Evolutionary conservation across 1,284 basidiomycete genomes (phyloP).

Genomic region (Ceratobasidium sp.): DNA sequence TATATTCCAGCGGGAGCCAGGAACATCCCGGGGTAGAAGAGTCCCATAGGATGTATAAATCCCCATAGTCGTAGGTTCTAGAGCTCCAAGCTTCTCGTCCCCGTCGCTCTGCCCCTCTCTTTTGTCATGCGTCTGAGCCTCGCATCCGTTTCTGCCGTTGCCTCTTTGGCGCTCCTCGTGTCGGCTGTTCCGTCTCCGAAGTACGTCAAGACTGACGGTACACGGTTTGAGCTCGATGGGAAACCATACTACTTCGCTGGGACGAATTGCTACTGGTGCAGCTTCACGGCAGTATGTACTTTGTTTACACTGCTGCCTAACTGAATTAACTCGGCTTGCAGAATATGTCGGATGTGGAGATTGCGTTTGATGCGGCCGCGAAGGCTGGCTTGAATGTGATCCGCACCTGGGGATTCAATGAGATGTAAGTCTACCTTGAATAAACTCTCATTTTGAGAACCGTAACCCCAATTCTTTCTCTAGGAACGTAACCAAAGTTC

Average conservation of each 20-base stretch:
- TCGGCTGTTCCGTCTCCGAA: constrained; percentile 32
- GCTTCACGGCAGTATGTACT: constrained; percentile 49
- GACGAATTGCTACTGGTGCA: constrained; percentile 68
- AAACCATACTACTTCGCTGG: constrained; percentile 67
- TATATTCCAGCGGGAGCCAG: constrained; percentile 9
- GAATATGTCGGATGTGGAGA: constrained; percentile 48
- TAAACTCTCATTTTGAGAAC: too few relatives aligned
- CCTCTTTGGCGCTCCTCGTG: constrained; percentile 34
- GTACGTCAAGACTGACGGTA: constrained; percentile 38
- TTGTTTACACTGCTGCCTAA: background rate
- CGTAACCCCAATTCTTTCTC: background rate
- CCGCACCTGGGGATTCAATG: constrained; percentile 54
- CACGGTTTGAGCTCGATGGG: constrained; percentile 47
- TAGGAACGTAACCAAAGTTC: constrained; percentile 43
- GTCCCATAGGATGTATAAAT: background rate
- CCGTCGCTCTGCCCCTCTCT: background rate
- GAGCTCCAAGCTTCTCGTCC: constrained; percentile 38
- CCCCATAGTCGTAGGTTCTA: background rate
- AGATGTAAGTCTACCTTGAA: constrained; percentile 22
- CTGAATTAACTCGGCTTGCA: background rate
- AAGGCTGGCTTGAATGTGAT: constrained; percentile 55
- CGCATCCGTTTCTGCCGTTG: constrained; percentile 22
- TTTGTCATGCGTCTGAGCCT: constrained; percentile 33
- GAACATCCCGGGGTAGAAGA: constrained; percentile 21
- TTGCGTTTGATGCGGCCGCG: constrained; percentile 48